Evolutionary conservation across 108 stramenopile genomes (phyloP).

Genomic region (Cylindrotheca fusiformis): DNA sequence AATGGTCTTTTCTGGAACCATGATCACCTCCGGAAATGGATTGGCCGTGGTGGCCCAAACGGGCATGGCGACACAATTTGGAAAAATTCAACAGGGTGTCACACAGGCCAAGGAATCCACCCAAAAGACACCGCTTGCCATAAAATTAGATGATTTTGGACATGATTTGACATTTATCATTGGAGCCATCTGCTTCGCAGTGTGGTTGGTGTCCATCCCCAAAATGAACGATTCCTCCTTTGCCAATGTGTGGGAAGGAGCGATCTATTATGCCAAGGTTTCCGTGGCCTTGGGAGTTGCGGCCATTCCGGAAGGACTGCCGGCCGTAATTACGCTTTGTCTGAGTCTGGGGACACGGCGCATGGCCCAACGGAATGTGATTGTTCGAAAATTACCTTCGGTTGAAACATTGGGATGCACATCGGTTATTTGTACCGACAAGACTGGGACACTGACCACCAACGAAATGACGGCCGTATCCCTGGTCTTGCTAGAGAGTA

Average conservation of each 20-base stretch:
- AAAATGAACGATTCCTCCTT: constrained; percentile 87
- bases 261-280: constrained; percentile 96
- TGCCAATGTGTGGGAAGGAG: constrained; percentile 64
- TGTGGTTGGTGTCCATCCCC: constrained; percentile 90
- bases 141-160: constrained; percentile 96
- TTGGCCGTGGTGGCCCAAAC: constrained; percentile 89
- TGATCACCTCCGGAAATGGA: constrained; percentile 88
- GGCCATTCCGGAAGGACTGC: constrained; percentile 98
- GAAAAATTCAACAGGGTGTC: constrained; percentile 88
- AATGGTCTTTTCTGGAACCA: constrained; percentile 94
- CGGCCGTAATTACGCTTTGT: constrained; percentile 96
- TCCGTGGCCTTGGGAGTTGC: constrained; percentile 98
- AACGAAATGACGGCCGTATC: constrained; percentile 98
- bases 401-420: constrained; percentile 98
- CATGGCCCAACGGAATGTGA: constrained; percentile 88
- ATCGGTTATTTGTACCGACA: constrained; percentile 95
- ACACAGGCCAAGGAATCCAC: constrained; percentile 58
- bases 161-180: constrained; percentile 89
- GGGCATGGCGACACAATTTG: constrained; percentile 95
- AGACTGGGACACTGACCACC: constrained; percentile 98
- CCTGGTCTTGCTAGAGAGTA: constrained; percentile 55
- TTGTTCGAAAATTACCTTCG: constrained; percentile 86
- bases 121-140: constrained; percentile 88
- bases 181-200: constrained; percentile 87
- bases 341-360: constrained; percentile 91